Base-by-base conservation (phyloP, 208 protist genomes). In the Balamuthia mandrillaris region DNA sequence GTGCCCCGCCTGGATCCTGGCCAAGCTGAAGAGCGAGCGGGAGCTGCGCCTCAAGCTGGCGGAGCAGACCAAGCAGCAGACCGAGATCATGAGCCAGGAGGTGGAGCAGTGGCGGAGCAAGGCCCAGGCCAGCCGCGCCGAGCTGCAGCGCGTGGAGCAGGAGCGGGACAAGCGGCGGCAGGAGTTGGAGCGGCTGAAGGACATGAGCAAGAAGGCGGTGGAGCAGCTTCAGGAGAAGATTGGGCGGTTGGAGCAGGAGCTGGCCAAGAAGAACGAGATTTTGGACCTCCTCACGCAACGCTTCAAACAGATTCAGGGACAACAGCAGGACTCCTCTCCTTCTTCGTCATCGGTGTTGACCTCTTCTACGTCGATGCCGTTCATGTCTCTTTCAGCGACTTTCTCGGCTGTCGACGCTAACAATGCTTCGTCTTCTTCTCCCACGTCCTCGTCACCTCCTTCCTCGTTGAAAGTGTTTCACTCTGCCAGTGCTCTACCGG, bases 1-100 rank as follows among this genome's bases (percentile, higher is more conserved):
- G 45, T 78, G 70, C 18, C 70, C 70, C 6, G 47, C 70, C 1
- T 78, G 70, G 70, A 78, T 78, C 3, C 16, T 78, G 33, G 58
- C 47, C 70, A 78, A 78, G 70, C 70, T 78, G 47, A 78, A 78
- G 31, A 78, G 47, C 2, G 70, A 78, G 16, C 41, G 70, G 41
- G 70, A 78, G 18, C 70, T 78, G 9, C 10, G 70, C 33, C 70
- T 42, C 31, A 78, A 78, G 70, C 70, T 78, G 27, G 70, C 70
- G 33, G 70, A 78, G 41, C 70, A 78, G 45, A 78, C 70, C 12
- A 78, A 78, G 47, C 47, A 78, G 70, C 70, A 78, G 47, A 78
- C 70, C 27, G 47, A 49, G 47, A 78, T 78, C 33, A 42, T 78
- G 0, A 27, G 52, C 21, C 47, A 78, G 33, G 70, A 78, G 70